Percentiles rank a stretch among this genome's conserved stretches.
These are phyloP conservation scores for Puccinia triticina DNA, from an alignment of 1,284 basidiomycete genomes.

Conservation along the genomic window DNA sequence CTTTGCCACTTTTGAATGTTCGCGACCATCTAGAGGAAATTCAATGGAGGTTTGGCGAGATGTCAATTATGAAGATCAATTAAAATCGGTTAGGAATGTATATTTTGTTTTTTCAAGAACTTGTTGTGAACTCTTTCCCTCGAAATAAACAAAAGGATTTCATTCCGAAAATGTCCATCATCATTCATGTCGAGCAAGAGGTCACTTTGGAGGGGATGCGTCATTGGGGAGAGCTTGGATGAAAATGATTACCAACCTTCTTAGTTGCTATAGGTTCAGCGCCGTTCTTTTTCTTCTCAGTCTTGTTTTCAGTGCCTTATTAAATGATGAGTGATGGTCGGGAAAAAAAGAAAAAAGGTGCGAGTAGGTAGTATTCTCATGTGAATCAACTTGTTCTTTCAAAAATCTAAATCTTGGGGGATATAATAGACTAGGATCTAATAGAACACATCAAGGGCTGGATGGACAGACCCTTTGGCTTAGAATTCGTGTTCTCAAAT, in stretches of 20 bases:
- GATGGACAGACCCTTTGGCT: conserved; percentile 45
- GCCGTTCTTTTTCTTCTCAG: conserved; percentile 68
- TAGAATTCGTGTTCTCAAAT: conserved; percentile 19
- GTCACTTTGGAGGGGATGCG: not conserved
- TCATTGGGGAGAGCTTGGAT: not conserved
- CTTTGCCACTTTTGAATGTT: conserved; percentile 74
- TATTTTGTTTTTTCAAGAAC: not conserved
- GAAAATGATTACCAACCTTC: conserved; percentile 68
- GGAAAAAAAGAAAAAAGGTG: not conserved
- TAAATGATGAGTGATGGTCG: conserved; percentile 15
- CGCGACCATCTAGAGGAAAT: conserved; percentile 69
- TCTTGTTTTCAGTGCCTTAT: conserved; percentile 32
- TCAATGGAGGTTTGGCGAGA: not conserved
- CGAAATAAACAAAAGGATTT: not conserved
- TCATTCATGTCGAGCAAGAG: conserved; percentile 14
- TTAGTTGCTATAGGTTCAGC: conserved; percentile 81
- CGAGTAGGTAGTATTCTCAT: conserved; percentile 8
- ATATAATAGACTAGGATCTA: conserved; percentile 3
- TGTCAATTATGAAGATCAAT: conserved; percentile 25
- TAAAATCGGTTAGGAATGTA: not conserved
- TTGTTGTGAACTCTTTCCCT: not conserved
- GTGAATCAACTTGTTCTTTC: conserved; percentile 40
- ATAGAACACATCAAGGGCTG: conserved; percentile 37
- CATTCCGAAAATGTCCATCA: conserved; percentile 5
- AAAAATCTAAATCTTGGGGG: not conserved